Evolutionary conservation across 2,329 filamentous ascomycete genomes (phyloP).

Genomic region (Pseudogymnoascus sp.): DNA sequence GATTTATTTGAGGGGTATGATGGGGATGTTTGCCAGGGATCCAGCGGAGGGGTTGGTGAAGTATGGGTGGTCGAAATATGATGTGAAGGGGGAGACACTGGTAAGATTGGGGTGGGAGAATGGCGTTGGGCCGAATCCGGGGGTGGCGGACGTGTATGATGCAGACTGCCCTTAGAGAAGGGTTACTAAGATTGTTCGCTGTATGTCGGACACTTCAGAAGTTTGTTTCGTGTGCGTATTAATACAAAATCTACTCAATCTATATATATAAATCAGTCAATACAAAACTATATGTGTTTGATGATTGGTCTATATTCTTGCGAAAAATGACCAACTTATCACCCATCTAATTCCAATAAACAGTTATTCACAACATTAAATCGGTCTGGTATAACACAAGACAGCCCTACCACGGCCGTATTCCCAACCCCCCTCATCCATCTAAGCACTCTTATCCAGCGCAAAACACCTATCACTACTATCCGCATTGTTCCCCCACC

Average conservation of each 20-base stretch:
- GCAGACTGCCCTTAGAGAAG: neutral
- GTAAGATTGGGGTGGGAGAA: slow-evolving; percentile 27
- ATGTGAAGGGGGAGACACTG: slow-evolving; percentile 20
- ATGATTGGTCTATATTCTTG: neutral
- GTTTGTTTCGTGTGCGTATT: too few relatives aligned
- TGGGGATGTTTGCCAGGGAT: slow-evolving; percentile 35
- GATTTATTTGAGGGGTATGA: slow-evolving; percentile 32
- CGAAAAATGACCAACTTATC: neutral
- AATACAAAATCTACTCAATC: too few relatives aligned
- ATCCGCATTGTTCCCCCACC: slow-evolving; percentile 54
- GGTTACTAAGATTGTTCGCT: too few relatives aligned
- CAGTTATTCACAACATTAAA: neutral
- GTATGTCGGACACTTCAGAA: too few relatives aligned
- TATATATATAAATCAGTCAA: neutral
- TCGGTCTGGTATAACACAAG: neutral
- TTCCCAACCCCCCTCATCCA: neutral
- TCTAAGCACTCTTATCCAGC: slow-evolving; percentile 25
- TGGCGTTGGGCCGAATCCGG: slow-evolving; percentile 19
- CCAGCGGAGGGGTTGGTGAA: slow-evolving; percentile 28
- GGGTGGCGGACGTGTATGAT: neutral
- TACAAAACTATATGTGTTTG: neutral
- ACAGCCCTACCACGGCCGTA: neutral
- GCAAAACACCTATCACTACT: slow-evolving; percentile 55
- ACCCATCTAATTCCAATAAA: neutral
- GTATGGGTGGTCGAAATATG: slow-evolving; percentile 28